These are phyloP conservation scores for Oryza glumipatula DNA, from an alignment of 176 grass and related monocot species.

Conservation along the genomic window DNA sequence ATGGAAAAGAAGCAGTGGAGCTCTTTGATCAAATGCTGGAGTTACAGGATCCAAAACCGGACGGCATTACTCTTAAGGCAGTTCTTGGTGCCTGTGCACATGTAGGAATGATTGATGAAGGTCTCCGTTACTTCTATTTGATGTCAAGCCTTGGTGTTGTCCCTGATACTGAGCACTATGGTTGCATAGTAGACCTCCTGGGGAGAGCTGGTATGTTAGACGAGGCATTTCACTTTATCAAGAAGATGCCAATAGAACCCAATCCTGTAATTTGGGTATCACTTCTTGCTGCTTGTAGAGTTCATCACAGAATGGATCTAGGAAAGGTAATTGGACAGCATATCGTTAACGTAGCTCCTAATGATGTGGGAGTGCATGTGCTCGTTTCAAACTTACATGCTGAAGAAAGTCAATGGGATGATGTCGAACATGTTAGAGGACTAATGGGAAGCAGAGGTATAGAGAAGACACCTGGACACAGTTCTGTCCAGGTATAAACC, in stretches of 20 bases:
- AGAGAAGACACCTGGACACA: conserved; percentile 69
- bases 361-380: conserved; percentile 68
- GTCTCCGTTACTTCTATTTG: conserved; percentile 61
- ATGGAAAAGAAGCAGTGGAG: conserved; percentile 55
- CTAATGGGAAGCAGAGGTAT: conserved; percentile 57
- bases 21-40: conserved; percentile 69
- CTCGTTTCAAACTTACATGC: conserved; percentile 77
- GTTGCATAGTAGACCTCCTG: conserved; percentile 86
- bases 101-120: conserved; percentile 70
- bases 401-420: conserved; percentile 63
- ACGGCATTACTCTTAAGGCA: conserved; percentile 69
- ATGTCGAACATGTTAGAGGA: conserved; percentile 60
- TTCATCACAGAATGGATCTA: conserved; percentile 60
- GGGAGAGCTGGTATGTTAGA: conserved; percentile 68
- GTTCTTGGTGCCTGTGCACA: conserved; percentile 76
- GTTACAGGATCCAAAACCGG: conserved; percentile 57
- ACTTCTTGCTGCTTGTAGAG: conserved; percentile 75
- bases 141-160: conserved; percentile 48
- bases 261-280: conserved; percentile 82
- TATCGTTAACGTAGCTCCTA: conserved; percentile 47
- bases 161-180: conserved; percentile 75
- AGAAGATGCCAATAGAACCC: conserved; percentile 63
- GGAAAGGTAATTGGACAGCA: conserved; percentile 48
- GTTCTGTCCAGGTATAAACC: conserved; percentile 57
- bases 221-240: conserved; percentile 70